Evolutionary conservation across 345 rosid species (phyloP).

Genomic region (Acer negundo): DNA sequence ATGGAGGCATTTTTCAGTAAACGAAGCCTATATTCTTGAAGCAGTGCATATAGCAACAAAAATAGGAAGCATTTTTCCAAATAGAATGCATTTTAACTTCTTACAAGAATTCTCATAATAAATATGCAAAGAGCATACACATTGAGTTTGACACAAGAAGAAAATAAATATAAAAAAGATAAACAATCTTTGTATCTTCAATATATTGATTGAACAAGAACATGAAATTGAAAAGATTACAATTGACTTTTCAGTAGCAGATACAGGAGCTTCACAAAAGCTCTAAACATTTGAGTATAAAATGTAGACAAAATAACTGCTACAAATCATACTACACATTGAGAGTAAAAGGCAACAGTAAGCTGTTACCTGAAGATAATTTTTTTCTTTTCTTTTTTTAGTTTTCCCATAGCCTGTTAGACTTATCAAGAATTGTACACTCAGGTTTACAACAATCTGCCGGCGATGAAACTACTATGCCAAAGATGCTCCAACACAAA

Average conservation of each 20-base stretch:
- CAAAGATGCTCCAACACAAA: neutral
- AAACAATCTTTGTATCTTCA: neutral
- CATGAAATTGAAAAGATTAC: neutral
- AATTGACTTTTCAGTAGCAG: neutral
- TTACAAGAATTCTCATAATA: too few species aligned
- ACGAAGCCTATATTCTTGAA: too few species aligned
- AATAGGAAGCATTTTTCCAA: too few species aligned
- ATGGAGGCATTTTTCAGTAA: too few species aligned
- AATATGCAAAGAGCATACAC: too few species aligned
- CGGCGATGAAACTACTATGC: neutral
- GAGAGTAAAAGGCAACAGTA: neutral
- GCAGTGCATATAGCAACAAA: too few species aligned
- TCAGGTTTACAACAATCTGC: neutral
- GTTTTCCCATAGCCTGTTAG: neutral
- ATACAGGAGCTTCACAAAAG: neutral
- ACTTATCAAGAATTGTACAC: neutral
- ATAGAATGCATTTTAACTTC: too few species aligned
- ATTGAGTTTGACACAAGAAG: too few species aligned
- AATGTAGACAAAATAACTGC: slow-evolving; percentile 5
- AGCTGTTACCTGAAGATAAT: neutral
- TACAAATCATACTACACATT: neutral
- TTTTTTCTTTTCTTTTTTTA: neutral
- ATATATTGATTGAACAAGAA: neutral
- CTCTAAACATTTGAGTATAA: neutral
- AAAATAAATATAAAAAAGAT: too few species aligned